Percentiles rank a stretch among this genome's conserved stretches.
These are phyloP conservation scores for Lyophyllum atratum DNA, from an alignment of 768 basidiomycete species.

Conservation along the genomic window DNA sequence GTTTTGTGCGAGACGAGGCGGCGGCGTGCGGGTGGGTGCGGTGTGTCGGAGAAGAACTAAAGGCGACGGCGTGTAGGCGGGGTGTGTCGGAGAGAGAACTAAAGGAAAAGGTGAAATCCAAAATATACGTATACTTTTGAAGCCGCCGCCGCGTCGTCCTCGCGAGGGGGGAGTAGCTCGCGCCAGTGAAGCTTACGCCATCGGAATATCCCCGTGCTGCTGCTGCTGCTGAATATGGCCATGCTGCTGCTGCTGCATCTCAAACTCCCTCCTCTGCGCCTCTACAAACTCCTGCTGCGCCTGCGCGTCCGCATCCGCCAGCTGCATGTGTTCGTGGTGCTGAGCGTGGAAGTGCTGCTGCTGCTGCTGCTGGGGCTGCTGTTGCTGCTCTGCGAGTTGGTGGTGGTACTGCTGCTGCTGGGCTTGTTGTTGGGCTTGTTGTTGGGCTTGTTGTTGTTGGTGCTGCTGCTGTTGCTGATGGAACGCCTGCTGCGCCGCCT, in stretches of 20 bases:
- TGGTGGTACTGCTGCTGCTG: slow-evolving; percentile 21
- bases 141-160: too few species aligned
- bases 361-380: background rate
- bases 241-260: slow-evolving; percentile 14
- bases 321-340: background rate
- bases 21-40: too few species aligned
- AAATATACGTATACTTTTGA: background rate
- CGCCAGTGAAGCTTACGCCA: background rate
- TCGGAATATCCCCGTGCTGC: slow-evolving; percentile 7
- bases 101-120: background rate
- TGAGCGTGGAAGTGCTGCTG: background rate
- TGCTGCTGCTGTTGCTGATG: slow-evolving; percentile 17
- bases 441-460: slow-evolving; percentile 16
- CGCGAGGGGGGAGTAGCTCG: too few species aligned
- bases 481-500: slow-evolving; percentile 20
- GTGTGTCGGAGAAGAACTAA: too few species aligned
- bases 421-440: slow-evolving; percentile 15
- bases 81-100: background rate
- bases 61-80: too few species aligned
- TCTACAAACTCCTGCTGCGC: slow-evolving; percentile 24
- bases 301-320: slow-evolving; percentile 15
- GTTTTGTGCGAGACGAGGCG: too few species aligned
- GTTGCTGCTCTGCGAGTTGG: slow-evolving; percentile 9
- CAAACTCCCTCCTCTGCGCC: slow-evolving; percentile 19
- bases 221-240: too few species aligned